phyloP scores from a whole-genome alignment of 805 yeast genomes.

The Middelhovenomyces tepae region DNA sequence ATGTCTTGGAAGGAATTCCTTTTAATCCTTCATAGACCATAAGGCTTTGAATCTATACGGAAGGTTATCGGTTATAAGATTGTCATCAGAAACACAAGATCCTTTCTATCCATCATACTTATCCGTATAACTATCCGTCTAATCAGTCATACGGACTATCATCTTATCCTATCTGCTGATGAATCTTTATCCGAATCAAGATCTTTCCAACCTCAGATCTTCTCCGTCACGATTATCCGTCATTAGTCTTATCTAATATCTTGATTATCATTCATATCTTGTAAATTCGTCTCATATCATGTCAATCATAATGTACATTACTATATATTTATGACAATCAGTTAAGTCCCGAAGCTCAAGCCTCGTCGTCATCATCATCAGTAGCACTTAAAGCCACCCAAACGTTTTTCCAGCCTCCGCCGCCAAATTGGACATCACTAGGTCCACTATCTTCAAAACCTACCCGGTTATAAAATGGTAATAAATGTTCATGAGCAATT shows the following conservation, averaged over 20 bases:
- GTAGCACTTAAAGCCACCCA: slow-evolving; percentile 12
- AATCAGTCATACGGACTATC: background rate
- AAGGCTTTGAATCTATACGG: no score
- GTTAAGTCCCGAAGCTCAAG: slow-evolving; percentile 8
- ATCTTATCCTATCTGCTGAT: slow-evolving; percentile 1
- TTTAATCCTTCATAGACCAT: slow-evolving; percentile 16
- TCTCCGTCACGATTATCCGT: no score
- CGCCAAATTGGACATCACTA: slow-evolving; percentile 16
- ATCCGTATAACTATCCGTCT: no score
- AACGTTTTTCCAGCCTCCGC: slow-evolving; percentile 21
- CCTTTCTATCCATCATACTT: no score
- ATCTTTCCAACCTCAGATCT: no score
- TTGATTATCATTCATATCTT: background rate
- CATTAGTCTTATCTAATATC: background rate
- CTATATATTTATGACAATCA: slow-evolving; percentile 5
- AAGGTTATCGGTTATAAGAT: no score
- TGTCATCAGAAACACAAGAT: no score
- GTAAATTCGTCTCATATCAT: background rate
- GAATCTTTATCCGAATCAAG: no score
- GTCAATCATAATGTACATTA: slow-evolving; percentile 1
- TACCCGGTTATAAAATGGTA: slow-evolving; percentile 70
- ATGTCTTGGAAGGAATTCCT: slow-evolving; percentile 17
- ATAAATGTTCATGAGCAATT: slow-evolving; percentile 58
- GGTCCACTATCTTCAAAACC: slow-evolving; percentile 62
- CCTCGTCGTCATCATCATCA: slow-evolving; percentile 16